These are phyloP conservation scores for Austroboletus eburneus DNA, from an alignment of 768 basidiomycete genomes.

Conservation along the genomic window DNA sequence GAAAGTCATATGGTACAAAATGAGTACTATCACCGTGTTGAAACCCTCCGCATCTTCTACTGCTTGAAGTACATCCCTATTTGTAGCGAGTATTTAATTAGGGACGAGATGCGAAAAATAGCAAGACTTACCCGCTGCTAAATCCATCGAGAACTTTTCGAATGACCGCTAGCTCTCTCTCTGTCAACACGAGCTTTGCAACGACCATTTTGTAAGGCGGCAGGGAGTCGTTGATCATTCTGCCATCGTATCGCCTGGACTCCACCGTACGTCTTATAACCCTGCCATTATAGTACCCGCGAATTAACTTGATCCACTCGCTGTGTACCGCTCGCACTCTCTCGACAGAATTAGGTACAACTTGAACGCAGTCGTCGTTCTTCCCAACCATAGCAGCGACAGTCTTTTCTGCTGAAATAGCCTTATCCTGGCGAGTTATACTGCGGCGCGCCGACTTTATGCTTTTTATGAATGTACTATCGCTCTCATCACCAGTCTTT, in stretches of 20 bases:
- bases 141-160: constrained; percentile 2
- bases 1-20: no score
- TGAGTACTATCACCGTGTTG: no score
- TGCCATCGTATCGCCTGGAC: background rate
- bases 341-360: background rate
- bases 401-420: background rate
- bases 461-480: background rate
- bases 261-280: constrained; percentile 1
- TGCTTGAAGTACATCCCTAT: no score
- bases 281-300: background rate
- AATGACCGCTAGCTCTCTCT: background rate
- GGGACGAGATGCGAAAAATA: no score
- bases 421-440: constrained; percentile 1
- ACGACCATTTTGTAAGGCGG: constrained; percentile 1
- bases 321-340: background rate
- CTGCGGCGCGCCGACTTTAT: constrained; percentile 1
- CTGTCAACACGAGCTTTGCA: background rate
- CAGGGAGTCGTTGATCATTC: constrained; percentile 1
- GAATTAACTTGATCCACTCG: constrained; percentile 2
- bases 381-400: background rate
- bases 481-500: background rate
- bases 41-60: no score
- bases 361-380: background rate
- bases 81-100: no score
- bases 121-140: constrained; percentile 1